Percentiles rank a stretch among this genome's conserved stretches.
These are phyloP conservation scores for Russula earlei DNA, from an alignment of 768 basidiomycete species.

Conservation along the genomic window DNA sequence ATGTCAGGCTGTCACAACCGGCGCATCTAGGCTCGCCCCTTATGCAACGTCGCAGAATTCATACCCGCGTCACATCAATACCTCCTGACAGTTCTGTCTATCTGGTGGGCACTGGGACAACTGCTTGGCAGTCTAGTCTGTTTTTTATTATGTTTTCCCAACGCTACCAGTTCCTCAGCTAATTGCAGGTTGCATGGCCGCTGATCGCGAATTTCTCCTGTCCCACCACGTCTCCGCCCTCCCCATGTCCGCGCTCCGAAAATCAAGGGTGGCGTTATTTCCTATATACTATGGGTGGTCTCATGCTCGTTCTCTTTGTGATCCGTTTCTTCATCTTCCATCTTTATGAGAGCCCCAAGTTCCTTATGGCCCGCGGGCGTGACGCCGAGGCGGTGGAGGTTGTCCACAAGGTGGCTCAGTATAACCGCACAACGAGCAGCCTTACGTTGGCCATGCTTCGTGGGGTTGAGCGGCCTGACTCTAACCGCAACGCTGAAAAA, in stretches of 20 bases:
- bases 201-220: conserved; percentile 65
- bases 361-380: conserved; percentile 56
- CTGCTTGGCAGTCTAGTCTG: conserved; percentile 44
- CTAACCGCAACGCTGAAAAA: conserved; percentile 9
- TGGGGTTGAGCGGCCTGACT: conserved; percentile 10
- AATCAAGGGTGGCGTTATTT: conserved; percentile 75
- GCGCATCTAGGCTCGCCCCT: not conserved
- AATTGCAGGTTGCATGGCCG: conserved; percentile 55
- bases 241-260: conserved; percentile 36
- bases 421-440: conserved; percentile 43
- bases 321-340: conserved; percentile 60
- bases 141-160: not conserved
- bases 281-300: conserved; percentile 60
- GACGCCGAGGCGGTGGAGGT: conserved; percentile 55
- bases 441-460: conserved; percentile 45
- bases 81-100: conserved; percentile 60
- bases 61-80: conserved; percentile 67
- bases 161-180: not conserved
- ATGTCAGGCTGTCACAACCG: conserved; percentile 13
- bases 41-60: conserved; percentile 39
- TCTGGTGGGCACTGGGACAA: conserved; percentile 78
- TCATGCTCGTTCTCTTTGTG: conserved; percentile 54
- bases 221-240: conserved; percentile 25
- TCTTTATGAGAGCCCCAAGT: conserved; percentile 63
- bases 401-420: conserved; percentile 49